Conservation (phyloP, 148 eudicot genomes). For the Amaranthus palmeri region DNA sequence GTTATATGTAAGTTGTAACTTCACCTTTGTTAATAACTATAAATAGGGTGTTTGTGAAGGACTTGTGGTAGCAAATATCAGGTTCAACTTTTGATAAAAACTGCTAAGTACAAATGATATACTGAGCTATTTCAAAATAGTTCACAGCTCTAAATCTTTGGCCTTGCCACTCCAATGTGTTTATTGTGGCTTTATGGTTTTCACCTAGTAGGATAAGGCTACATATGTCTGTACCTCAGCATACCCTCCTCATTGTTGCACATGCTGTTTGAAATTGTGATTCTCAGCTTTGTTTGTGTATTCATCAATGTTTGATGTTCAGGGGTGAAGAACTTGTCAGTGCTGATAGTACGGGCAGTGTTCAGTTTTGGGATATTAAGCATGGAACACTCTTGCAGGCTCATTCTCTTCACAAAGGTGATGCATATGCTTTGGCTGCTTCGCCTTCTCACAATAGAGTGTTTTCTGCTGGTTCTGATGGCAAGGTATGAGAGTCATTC, state of each 20-base stretch:
- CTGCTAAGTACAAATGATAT: no score
- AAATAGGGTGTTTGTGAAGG: background rate
- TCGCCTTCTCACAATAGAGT: constrained; percentile 75
- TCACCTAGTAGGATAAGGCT: background rate
- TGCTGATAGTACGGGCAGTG: constrained; percentile 90
- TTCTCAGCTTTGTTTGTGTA: background rate
- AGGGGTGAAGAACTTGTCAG: constrained; percentile 82
- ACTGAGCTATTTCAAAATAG: no score
- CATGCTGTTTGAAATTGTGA: background rate
- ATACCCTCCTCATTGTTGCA: background rate
- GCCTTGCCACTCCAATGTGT: background rate
- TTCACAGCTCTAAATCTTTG: no score
- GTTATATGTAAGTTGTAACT: no score
- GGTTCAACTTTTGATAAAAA: background rate
- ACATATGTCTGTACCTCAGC: background rate
- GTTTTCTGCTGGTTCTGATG: constrained; percentile 93
- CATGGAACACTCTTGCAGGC: constrained; percentile 87
- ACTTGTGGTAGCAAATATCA: background rate
- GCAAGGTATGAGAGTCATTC: constrained; percentile 52
- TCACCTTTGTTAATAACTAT: no score
- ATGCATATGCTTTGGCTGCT: constrained; percentile 80
- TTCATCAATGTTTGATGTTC: constrained; percentile 18
- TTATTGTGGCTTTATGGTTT: background rate
- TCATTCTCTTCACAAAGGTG: constrained; percentile 82
- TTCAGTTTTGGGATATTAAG: constrained; percentile 87